Percentiles rank a stretch among this genome's conserved stretches.
Evolutionary conservation across 2,329 filamentous ascomycete genomes (phyloP).

Genomic region (Drechslerella dactyloides): DNA sequence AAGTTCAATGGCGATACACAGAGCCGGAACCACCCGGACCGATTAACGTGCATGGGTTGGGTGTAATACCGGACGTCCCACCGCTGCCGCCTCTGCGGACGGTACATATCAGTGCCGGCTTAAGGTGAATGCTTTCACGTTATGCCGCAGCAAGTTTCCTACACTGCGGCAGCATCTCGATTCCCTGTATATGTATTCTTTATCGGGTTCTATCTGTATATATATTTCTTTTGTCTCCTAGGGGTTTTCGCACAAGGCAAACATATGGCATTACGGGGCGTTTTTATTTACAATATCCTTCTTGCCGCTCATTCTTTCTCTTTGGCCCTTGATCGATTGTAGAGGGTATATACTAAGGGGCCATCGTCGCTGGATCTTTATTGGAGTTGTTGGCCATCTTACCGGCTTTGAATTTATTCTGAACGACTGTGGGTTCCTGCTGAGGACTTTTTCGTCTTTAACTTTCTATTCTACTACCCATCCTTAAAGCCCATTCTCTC

Average conservation of each 20-base stretch:
- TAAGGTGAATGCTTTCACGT: conserved; percentile 20
- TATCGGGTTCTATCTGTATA: conserved; percentile 5
- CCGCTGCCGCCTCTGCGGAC: conserved; percentile 40
- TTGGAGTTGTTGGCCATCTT: too few species aligned
- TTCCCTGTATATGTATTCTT: conserved; percentile 36
- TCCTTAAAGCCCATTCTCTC: too few species aligned
- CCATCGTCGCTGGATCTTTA: too few species aligned
- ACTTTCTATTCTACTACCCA: too few species aligned
- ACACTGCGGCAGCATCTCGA: conserved; percentile 14
- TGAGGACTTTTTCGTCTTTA: too few species aligned
- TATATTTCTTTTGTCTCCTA: conserved; percentile 11
- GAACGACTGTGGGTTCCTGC: too few species aligned
- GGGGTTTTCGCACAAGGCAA: conserved; percentile 25
- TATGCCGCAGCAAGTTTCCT: conserved; percentile 14
- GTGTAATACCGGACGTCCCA: conserved; percentile 44
- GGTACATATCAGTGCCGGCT: conserved; percentile 38
- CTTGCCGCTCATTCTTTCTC: not conserved
- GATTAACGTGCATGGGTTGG: conserved; percentile 34
- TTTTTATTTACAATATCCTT: conserved; percentile 22
- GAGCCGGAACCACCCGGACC: conserved; percentile 34
- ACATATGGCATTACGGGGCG: conserved; percentile 46
- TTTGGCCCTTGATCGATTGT: not conserved
- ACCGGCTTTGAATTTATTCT: too few species aligned
- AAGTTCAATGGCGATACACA: conserved; percentile 47
- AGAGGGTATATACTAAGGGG: not conserved